Evolutionary conservation across 2,329 filamentous ascomycete genomes (phyloP), one percentile per base, ranked within the genome.

Genomic region (Cladosporium sp.): DNA sequence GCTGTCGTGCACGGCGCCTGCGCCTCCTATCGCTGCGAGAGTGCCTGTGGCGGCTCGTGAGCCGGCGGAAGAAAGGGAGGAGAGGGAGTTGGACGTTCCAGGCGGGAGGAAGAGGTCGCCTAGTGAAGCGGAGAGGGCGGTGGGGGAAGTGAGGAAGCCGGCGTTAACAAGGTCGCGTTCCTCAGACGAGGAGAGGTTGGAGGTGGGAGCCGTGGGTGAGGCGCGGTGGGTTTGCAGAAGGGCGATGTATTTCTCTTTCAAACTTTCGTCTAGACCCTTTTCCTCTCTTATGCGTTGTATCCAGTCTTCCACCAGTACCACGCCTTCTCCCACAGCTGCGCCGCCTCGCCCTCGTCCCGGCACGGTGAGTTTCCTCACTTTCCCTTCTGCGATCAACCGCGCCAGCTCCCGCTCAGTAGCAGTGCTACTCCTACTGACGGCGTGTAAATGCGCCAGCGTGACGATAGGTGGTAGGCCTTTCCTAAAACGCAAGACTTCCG

Each of bases 41-140:
- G 83, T 83, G 12, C 87, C 87, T 1, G 86, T 85, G 4, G 85
- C 80, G 18, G 84, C 83, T 55, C 73, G 76, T 2, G 83, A 80
- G 13, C 71, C 72, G 18, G 87, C 80, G 20, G 74, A 77, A 32
- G 83, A 78, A 8, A 89, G 73, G 3, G 81, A 83, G 11, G 50
- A 36, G n/a, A 59, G 38, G 3, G 68, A 68, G 6, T 22, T 45
- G 27, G 67, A 67, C 8, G 70, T 62, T 8, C 68, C 67, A 1
- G 73, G 70, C 2, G 67, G 66, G 12, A 70, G 73, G 49, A 75
- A 74, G 18, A 69, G 58, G 43, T 73, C 69, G 50, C 62, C 71
- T 51, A 61, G 61, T 53, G 45, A 42, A 67, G 55, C 57, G 58
- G 52, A 66, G 67, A 60, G 69, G 65, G 65, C 71, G 55, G 60